Base-by-base conservation (phyloP, 257 asterid genomes). In the Phtheirospermum japonicum region DNA sequence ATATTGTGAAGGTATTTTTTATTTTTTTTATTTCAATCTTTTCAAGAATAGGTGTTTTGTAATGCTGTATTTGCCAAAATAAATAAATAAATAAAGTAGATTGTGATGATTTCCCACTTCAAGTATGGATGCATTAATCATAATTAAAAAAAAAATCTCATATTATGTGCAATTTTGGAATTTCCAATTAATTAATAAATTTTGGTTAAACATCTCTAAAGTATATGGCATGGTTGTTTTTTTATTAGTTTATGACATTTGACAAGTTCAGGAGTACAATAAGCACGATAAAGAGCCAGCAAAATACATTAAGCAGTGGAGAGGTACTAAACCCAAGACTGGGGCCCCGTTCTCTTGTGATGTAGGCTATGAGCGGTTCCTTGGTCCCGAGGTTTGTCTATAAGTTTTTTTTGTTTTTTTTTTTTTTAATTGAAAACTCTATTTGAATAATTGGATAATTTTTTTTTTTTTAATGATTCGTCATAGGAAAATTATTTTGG, bases 301-400 rank as follows among this genome's bases (percentile, higher is more conserved):
- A 43, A 93, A 85, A 71, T 89, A 87, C 64, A 64, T 89, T 55
- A 86, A 87, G 75, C 99, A 89, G 42, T 89, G 99, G 99, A 89
- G 77, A 72, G 97, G 99, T 54, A 80, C 84, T 63, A 93, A 93
- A 74, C 96, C 96, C 58, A 89, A 80, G 80, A 93, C 99, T 0
- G 97, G 99, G 70, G 99, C 97, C 43, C 86, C 99, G 2, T 89
- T 87, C 70, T 59, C 94, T 61, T 93, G 97, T 76, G 99, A 93
- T 69, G 59, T 93, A 51, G 99, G 99, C 79, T 93, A 93, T 76
- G 99, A 93, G 69, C 83, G 96, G 65, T 93, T 93, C 75, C 97
- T 93, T 71, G 99, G 97, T 56, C 99, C 99, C 13, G 99, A 93
- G 99, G 97, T 87, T 63, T 59, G 85, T 64, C 19, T 32, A 23